Base-by-base conservation (phyloP, 495 filamentous ascomycete genomes). In the Penicillium cataractarum region DNA sequence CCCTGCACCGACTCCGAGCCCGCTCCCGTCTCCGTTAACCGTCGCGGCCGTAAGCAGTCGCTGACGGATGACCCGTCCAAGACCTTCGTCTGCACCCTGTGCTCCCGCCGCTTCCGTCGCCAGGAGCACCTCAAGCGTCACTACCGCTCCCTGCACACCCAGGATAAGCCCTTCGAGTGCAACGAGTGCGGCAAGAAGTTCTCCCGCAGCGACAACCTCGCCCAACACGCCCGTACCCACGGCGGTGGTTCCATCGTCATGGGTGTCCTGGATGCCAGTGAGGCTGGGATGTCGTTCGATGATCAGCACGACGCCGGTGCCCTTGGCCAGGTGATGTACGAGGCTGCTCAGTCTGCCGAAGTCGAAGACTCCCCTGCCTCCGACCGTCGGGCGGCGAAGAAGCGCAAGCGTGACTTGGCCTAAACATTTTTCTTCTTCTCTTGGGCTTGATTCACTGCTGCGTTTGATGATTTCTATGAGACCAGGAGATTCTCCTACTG, bases 111-210 rank as follows among this genome's bases (percentile, higher is more conserved):
- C 55, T 99, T 99, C 89, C 92, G 96, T 63, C 92, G 96, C 61
- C 96, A 98, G 75, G 96, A 99, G 74, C 96, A 99, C 70, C 89
- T 99, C 60, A 98, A 98, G 87, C 92, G 96, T 62, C 96, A 99
- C 81, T 97, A 97, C 83, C 88, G 96, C 49, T 98, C 96, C 40
- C 91, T 99, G 46, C 96, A 98, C 82, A 99, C 96, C 2, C 88
- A 96, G 67, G 95, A 98, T 62, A 99, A 99, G 87, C 96, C 96
- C 7, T 98, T 98, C 74, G 92, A 97, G 76, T 99, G 96, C 79
- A 80, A 86, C 61, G 93, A 98, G 78, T 99, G 96, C 68, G 94
- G 95, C 61, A 99, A 99, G 87, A 97, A 97, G 82, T 99, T 98
- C 82, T 98, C 95, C 1, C 90, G 96, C 60, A 94, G 90, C 68